Evolutionary conservation across 441 rosid species (phyloP).

Genomic region (Melastoma candidum): DNA sequence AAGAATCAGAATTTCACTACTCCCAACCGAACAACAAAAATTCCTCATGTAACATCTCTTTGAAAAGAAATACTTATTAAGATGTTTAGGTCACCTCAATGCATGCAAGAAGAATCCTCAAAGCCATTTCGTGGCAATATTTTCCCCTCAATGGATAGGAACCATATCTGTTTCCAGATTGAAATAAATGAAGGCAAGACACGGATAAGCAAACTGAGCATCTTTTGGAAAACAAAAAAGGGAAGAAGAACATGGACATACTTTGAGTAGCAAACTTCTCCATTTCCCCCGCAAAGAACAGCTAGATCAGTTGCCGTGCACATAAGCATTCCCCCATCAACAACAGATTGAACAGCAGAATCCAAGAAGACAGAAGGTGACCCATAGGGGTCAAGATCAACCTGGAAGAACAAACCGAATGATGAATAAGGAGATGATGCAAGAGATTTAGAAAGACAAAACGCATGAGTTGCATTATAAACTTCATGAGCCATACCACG

Average conservation of each 20-base stretch:
- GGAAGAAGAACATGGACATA: slow-evolving; percentile 29
- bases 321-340: slow-evolving; percentile 92
- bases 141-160: slow-evolving; percentile 91
- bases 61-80: not conserved
- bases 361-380: slow-evolving; percentile 93
- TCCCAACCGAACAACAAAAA: not conserved
- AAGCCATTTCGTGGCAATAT: slow-evolving; percentile 98
- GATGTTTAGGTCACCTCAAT: slow-evolving; percentile 56
- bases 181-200: slow-evolving; percentile 9
- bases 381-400: slow-evolving; percentile 99
- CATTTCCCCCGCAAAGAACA: slow-evolving; percentile 97
- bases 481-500: slow-evolving; percentile 40
- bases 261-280: slow-evolving; percentile 99
- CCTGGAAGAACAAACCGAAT: slow-evolving; percentile 35
- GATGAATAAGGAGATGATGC: not conserved
- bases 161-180: slow-evolving; percentile 55
- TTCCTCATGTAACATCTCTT: not conserved
- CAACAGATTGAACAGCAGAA: slow-evolving; percentile 92
- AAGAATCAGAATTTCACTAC: too few species aligned
- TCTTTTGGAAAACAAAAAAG: not conserved
- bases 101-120: slow-evolving; percentile 90
- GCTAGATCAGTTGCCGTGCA: slow-evolving; percentile 99
- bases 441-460: not conserved
- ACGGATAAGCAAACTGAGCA: slow-evolving; percentile 9
- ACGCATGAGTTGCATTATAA: too few species aligned